Evolutionary conservation across 208 protist species (phyloP), one percentile per base, ranked within the genome.

Genomic region (Crithidia expoeki): DNA sequence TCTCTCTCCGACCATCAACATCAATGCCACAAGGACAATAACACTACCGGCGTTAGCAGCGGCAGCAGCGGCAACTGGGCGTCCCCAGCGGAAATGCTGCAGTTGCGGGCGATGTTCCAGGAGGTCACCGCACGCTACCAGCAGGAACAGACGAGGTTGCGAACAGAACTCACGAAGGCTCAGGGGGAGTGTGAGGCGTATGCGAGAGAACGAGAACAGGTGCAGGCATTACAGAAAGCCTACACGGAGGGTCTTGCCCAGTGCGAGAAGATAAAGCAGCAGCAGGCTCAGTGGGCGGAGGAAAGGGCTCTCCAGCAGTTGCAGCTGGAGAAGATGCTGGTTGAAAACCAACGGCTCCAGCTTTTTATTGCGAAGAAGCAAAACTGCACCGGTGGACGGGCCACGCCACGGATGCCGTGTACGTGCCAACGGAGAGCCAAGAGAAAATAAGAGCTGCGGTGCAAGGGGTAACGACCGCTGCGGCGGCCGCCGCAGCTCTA

Each of bases 291-390:
- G 60, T 90, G 86, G 86, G 44, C 55, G 19, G 89, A 88, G 66
- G 89, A 94, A 65, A 63, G 73, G 9, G 89, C 86, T 51, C 27
- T 89, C 34, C 56, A 86, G 34, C 79, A 74, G 38, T 51, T 94
- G 46, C 76, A 92, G 68, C 56, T 91, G 63, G 80, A 89, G 50
- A 75, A 63, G 49, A 63, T 92, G 12, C 49, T 68, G 50, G 65
- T 92, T 4, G 89, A 92, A 42, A 94, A 94, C 55, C 79, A 92
- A 62, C 80, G 80, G 21, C 76, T 94, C 69, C 79, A 79, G 58
- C 78, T 85, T 4, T 74, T 71, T 36, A 33, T 90, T 14, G 64
- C 72, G 25, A 81, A 76, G 65, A 67, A 76, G 42, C 68, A 79
- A 52, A 53, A 53, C 40, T 63, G 38, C 70, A 64, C 33, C 28